Conservation (phyloP, 139 green algal species). For the Chlamydomonas sp. region DNA sequence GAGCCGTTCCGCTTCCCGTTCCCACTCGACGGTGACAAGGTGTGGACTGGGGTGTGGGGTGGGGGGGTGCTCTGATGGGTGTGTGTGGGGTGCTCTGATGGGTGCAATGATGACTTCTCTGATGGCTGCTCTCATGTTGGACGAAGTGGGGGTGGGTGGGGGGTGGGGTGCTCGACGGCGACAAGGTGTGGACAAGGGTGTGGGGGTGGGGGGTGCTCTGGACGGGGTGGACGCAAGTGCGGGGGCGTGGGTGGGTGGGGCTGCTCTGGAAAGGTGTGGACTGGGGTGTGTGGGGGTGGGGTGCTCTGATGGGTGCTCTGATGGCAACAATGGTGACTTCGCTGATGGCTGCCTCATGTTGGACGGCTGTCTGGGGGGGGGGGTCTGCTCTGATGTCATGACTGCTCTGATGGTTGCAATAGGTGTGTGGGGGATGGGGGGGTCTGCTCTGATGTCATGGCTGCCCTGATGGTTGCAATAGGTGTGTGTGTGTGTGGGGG, state of each 20-base stretch:
- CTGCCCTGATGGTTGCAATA: too few relatives aligned
- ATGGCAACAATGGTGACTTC: too few relatives aligned
- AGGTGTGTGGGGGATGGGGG: not conserved
- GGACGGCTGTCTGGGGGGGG: not conserved
- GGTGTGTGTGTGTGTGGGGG: not conserved
- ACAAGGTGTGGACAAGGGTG: constrained; percentile 5
- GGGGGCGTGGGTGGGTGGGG: too few relatives aligned
- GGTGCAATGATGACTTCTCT: not conserved
- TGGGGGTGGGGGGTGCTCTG: too few relatives aligned
- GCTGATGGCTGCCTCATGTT: not conserved
- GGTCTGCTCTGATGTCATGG: not conserved
- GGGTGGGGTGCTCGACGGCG: not conserved
- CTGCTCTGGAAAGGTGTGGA: too few relatives aligned
- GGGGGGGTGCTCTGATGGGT: too few relatives aligned
- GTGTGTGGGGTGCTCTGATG: not conserved
- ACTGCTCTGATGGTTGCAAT: not conserved
- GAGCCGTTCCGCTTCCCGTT: constrained; percentile 73
- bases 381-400: not conserved
- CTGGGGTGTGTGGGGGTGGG: too few relatives aligned
- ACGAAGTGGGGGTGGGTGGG: not conserved
- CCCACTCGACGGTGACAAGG: constrained; percentile 72
- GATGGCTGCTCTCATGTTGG: not conserved
- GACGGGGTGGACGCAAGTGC: too few relatives aligned
- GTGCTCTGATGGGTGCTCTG: not conserved
- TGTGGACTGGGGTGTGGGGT: not conserved